Evolutionary conservation across 148 eudicot genomes (phyloP), one percentile per base, ranked within the genome.

Genomic region (Persicaria maculosa): DNA sequence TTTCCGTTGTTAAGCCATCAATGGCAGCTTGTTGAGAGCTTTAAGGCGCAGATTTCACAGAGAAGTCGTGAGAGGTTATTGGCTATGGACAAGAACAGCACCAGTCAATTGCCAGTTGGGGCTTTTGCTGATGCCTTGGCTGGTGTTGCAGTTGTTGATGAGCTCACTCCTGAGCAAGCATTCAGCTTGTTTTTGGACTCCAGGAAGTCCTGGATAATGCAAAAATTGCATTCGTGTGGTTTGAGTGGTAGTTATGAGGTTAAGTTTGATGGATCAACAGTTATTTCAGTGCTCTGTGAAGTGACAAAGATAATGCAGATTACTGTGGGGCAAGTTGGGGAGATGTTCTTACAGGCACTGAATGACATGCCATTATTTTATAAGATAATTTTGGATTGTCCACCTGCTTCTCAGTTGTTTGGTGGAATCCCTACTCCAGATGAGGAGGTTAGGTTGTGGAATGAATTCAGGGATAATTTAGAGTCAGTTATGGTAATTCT

Each of bases 11-110:
- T 95, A 59, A 91, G 85, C 74, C 97, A 95, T 76, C 99, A 95
- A 20, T 95, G 97, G 96, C 99, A 92, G 81, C 89, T 95, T 77
- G 99, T 95, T 5, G 94, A 90, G 85, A 92, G 99, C 75, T 95
- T 95, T 75, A 88, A 81, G 81, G 87, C 69, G 17, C 99, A 95
- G 85, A 95, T 95, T 77, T 95, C 97, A 47, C 96, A 90, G 87
- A 81, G 90, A 68, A 89, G 99, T 77, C 85, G 93, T 1, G 99
- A 95, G 77, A 86, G 93, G 80, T 81, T 95, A 78, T 47, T 86
- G 78, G 77, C 75, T 72, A 50, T 85, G 80, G 92, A 84, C 57
- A 89, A 85, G 69, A 75, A 69, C 69, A 79, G 76, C 77, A 61
- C 69, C 45, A 70, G 74, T 64, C 77, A 76, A 77, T 36, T 74